Evolutionary conservation across 2,329 filamentous ascomycete genomes (phyloP).

Genomic region (Pseudogymnoascus sp.): DNA sequence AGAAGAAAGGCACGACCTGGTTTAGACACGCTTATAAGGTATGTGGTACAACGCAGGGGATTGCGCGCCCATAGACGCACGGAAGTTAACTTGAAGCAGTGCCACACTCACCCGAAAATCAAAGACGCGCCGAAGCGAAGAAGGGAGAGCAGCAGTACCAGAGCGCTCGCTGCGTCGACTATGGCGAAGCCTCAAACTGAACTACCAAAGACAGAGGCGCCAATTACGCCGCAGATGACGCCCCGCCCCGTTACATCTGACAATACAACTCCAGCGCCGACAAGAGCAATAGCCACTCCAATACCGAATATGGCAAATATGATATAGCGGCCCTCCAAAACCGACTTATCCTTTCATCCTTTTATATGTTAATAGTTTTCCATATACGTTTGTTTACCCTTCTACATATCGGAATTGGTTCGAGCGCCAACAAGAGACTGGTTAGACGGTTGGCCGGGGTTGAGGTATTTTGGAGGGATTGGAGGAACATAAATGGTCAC

Average conservation of each 20-base stretch:
- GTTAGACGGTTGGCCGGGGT: background rate
- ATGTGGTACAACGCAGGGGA: constrained; percentile 22
- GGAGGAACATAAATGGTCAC: background rate
- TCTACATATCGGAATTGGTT: background rate
- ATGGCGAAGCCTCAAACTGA: constrained; percentile 35
- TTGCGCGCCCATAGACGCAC: background rate
- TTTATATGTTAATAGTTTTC: constrained; percentile 6
- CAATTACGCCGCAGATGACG: constrained; percentile 40
- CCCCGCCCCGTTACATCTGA: constrained; percentile 30
- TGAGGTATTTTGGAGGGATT: background rate
- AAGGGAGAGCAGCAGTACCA: constrained; percentile 50
- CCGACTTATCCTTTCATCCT: background rate
- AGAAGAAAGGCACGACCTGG: constrained; percentile 90
- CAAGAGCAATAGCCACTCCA: background rate
- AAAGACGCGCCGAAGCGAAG: constrained; percentile 64
- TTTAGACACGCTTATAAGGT: constrained; percentile 87
- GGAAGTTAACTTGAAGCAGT: constrained; percentile 38
- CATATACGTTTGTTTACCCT: background rate
- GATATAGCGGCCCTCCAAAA: background rate
- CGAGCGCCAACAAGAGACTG: background rate
- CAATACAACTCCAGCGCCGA: constrained; percentile 32
- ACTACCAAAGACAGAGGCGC: constrained; percentile 37
- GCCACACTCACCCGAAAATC: constrained; percentile 64
- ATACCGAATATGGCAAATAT: background rate
- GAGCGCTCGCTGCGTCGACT: constrained; percentile 30